Evolutionary conservation across 176 grass and related monocot species (phyloP).

Genomic region (Hordeum marinum): DNA sequence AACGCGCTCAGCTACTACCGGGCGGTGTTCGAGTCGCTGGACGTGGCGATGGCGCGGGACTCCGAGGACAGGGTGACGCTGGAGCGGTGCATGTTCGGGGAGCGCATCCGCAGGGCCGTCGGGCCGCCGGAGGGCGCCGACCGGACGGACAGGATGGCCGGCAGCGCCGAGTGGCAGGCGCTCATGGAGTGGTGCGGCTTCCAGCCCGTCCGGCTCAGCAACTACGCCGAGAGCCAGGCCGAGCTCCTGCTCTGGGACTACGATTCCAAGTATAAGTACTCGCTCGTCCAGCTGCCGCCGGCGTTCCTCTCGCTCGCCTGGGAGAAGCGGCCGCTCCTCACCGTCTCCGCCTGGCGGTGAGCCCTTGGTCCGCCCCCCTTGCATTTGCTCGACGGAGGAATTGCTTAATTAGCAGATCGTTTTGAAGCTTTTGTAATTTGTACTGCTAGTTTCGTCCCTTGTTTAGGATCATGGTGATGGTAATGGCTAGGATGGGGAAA

Average conservation of each 20-base stretch:
- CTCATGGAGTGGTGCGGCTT: slow-evolving; percentile 75
- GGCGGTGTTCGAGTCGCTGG: slow-evolving; percentile 75
- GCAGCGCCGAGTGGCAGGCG: slow-evolving; percentile 52
- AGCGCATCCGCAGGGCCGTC: slow-evolving; percentile 55
- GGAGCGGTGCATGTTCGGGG: slow-evolving; percentile 77
- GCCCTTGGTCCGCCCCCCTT: too few relatives aligned
- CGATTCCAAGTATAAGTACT: slow-evolving; percentile 75
- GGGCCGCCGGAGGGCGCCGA: slow-evolving; percentile 46
- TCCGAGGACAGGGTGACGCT: slow-evolving; percentile 55
- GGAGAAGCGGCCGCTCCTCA: slow-evolving; percentile 70
- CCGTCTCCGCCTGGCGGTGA: slow-evolving; percentile 94
- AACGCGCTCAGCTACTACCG: slow-evolving; percentile 78
- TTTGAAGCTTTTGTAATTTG: slow-evolving; percentile 25
- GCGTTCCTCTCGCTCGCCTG: slow-evolving; percentile 79
- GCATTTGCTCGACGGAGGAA: neutral
- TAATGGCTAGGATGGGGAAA: slow-evolving; percentile 28
- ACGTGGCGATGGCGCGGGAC: slow-evolving; percentile 70
- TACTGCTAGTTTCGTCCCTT: neutral
- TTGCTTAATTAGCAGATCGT: neutral
- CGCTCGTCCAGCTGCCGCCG: slow-evolving; percentile 45
- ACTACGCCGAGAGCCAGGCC: slow-evolving; percentile 94
- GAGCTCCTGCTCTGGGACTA: slow-evolving; percentile 94
- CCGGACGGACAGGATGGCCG: slow-evolving; percentile 68
- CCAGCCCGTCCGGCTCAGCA: slow-evolving; percentile 59
- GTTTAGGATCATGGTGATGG: slow-evolving; percentile 12